Conservation (phyloP, 768 basidiomycete genomes). For the Phlebiopsis flavidoalba region DNA sequence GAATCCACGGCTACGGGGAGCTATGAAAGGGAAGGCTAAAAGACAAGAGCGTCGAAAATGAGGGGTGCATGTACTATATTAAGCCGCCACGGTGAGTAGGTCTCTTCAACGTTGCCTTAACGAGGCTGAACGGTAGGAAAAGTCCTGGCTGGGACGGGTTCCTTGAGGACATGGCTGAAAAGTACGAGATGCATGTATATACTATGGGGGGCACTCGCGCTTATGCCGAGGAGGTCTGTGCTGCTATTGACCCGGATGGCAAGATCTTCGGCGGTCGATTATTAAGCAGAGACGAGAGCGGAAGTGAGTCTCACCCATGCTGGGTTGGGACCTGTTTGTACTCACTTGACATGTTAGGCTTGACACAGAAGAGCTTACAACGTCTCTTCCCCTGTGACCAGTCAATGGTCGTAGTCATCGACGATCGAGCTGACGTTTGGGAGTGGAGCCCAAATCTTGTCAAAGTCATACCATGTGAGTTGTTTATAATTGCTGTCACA, state of each 20-base stretch:
- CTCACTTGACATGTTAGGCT: constrained; percentile 41
- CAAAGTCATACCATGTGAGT: constrained; percentile 92
- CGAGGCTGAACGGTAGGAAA: neutral
- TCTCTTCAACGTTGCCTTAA: neutral
- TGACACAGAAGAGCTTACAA: constrained; percentile 89
- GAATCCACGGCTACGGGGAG: constrained; percentile 35
- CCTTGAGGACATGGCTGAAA: constrained; percentile 59
- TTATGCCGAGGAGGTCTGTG: constrained; percentile 94
- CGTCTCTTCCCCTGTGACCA: constrained; percentile 95
- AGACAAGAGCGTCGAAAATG: constrained; percentile 60
- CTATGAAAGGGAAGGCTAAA: constrained; percentile 46
- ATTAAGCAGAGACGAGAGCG: constrained; percentile 92
- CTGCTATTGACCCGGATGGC: constrained; percentile 86
- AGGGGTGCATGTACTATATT: constrained; percentile 94
- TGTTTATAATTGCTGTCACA: constrained; percentile 1
- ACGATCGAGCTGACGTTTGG: constrained; percentile 98
- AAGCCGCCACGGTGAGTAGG: constrained; percentile 84
- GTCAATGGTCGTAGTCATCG: constrained; percentile 98
- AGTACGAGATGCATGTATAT: constrained; percentile 99
- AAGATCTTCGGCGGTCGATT: constrained; percentile 84
- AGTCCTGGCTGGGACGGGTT: constrained; percentile 86
- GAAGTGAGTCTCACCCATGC: constrained; percentile 54
- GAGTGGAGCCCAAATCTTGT: constrained; percentile 95
- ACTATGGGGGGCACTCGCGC: constrained; percentile 96
- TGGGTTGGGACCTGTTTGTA: neutral